Conservation (phyloP, 805 yeast genomes). For the Wickerhamia fluorescens region DNA sequence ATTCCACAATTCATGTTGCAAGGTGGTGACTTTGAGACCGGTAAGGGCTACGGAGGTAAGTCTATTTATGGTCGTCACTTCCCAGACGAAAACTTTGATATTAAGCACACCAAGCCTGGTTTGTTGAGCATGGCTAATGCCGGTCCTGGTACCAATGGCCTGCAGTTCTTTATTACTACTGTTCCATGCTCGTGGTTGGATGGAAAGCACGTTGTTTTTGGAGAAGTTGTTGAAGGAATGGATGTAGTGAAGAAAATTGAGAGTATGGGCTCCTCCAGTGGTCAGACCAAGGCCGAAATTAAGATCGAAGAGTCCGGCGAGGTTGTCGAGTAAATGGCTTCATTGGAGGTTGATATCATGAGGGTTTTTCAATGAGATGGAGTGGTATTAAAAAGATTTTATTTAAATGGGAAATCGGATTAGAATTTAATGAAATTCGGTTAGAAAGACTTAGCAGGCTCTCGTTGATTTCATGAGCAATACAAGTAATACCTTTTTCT, state of each 20-base stretch:
- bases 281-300: conserved; percentile 11
- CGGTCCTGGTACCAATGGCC: conserved; percentile 89
- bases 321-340: no score
- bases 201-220: conserved; percentile 21
- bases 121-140: conserved; percentile 88
- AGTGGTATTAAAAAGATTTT: no score
- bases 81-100: conserved; percentile 60
- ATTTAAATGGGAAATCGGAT: no score
- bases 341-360: no score
- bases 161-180: conserved; percentile 85
- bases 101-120: conserved; percentile 74
- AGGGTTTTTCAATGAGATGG: no score
- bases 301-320: conserved; percentile 24
- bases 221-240: conserved; percentile 19
- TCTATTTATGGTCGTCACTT: conserved; percentile 71
- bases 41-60: conserved; percentile 92
- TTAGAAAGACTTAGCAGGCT: no score
- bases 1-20: conserved; percentile 96
- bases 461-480: no score
- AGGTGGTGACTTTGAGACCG: conserved; percentile 68
- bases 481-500: no score
- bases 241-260: conserved; percentile 21
- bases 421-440: no score
- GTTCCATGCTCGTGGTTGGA: conserved; percentile 31
- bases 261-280: conserved; percentile 16